A percentile compares a stretch with the other conserved stretches of the same genome.
phyloP scores from a whole-genome alignment of 495 filamentous ascomycete genomes.

The Friedmanniomyces simplex region DNA sequence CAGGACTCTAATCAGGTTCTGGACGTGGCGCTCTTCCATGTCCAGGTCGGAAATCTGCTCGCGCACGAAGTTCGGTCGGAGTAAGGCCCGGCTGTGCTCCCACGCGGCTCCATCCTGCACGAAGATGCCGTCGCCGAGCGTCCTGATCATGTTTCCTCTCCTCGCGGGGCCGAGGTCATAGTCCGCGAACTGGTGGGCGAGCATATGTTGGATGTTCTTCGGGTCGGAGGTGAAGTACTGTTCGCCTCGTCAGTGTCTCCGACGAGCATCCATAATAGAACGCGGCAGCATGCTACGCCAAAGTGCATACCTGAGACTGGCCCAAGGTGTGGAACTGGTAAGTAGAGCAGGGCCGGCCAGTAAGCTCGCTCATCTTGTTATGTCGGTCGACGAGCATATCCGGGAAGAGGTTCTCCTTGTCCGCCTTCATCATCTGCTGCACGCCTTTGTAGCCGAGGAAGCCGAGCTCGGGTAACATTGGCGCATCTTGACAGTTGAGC shows the following conservation, averaged over 20 bases:
- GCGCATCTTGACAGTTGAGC: conserved; percentile 20
- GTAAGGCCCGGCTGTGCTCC: conserved; percentile 45
- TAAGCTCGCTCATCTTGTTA: conserved; percentile 6
- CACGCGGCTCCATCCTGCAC: conserved; percentile 6
- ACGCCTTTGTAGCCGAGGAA: conserved; percentile 22
- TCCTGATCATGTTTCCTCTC: conserved; percentile 23
- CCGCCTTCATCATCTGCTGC: conserved; percentile 12
- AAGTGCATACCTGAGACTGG: conserved; percentile 41
- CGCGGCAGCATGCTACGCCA: neutral
- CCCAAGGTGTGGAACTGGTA: conserved; percentile 4
- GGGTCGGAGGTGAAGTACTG: conserved; percentile 40
- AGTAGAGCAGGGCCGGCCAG: conserved; percentile 12
- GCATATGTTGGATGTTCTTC: conserved; percentile 76
- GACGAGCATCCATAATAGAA: too few relatives aligned
- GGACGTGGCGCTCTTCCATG: conserved; percentile 65
- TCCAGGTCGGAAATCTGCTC: conserved; percentile 73
- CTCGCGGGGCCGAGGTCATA: conserved; percentile 39
- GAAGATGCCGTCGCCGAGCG: conserved; percentile 29
- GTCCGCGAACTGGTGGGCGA: conserved; percentile 71
- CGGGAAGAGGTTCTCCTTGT: conserved; percentile 19
- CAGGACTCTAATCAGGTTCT: conserved; percentile 23
- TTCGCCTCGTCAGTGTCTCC: too few relatives aligned
- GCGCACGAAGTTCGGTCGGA: conserved; percentile 67
- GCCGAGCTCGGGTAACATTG: conserved; percentile 2
- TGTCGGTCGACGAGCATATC: conserved; percentile 16